Conservation (phyloP, 176 grass and related monocot genomes). For the Cenchrus fungigraminus region DNA sequence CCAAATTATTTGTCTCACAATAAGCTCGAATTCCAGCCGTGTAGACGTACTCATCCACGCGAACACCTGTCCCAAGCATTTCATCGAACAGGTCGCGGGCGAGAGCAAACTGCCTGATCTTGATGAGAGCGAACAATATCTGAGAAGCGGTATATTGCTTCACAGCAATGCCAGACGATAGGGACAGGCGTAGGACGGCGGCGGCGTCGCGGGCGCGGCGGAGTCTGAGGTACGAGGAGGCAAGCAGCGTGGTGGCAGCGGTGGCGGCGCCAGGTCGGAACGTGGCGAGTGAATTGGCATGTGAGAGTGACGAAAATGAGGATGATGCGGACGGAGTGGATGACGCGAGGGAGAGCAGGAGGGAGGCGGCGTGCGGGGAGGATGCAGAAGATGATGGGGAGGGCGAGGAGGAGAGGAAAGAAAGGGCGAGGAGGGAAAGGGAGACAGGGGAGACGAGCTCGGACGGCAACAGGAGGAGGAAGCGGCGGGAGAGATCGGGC, state of each 20-base stretch:
- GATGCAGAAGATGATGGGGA: slow-evolving; percentile 13
- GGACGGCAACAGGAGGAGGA: slow-evolving; percentile 32
- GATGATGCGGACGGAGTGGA: slow-evolving; percentile 30
- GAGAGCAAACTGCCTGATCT: slow-evolving; percentile 56
- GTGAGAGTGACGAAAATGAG: slow-evolving; percentile 34
- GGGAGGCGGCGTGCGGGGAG: slow-evolving; percentile 32
- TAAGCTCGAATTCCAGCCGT: slow-evolving; percentile 59
- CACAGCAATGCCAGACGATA: slow-evolving; percentile 37
- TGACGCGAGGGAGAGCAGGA: slow-evolving; percentile 20
- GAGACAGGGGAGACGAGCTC: slow-evolving; percentile 48
- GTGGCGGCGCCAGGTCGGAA: slow-evolving; percentile 24
- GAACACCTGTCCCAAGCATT: slow-evolving; percentile 36
- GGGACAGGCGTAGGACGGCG: slow-evolving; percentile 37
- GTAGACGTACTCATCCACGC: slow-evolving; percentile 58
- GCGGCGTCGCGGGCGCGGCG: slow-evolving; percentile 53
- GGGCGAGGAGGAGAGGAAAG: slow-evolving; percentile 28
- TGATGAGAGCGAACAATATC: slow-evolving; percentile 52
- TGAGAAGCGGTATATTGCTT: slow-evolving; percentile 57
- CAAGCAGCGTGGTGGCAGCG: slow-evolving; percentile 42
- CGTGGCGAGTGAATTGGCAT: slow-evolving; percentile 25
- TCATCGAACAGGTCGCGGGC: slow-evolving; percentile 65
- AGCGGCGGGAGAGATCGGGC: slow-evolving; percentile 28
- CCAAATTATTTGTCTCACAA: slow-evolving; percentile 54
- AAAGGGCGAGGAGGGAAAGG: slow-evolving; percentile 41
- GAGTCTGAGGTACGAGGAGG: slow-evolving; percentile 52